A percentile compares a stretch with the other conserved stretches of the same genome.
Evolutionary conservation across 164 flowering plant species (phyloP).

Genomic region (Macadamia tetraphylla): DNA sequence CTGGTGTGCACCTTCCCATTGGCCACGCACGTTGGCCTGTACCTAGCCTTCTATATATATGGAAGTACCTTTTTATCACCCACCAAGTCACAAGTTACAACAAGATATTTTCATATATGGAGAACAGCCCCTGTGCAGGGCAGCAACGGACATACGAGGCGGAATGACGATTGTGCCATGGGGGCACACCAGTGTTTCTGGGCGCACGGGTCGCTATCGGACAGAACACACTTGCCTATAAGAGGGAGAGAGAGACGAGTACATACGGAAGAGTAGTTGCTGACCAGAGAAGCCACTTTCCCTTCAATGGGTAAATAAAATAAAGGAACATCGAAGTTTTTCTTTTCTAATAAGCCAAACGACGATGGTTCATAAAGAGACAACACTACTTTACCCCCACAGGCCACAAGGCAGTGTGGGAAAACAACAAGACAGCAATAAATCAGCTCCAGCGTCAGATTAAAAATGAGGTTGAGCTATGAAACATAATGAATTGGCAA

Average conservation of each 20-base stretch:
- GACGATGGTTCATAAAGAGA: slow-evolving; percentile 40
- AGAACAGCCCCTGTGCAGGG: no score
- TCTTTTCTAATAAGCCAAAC: slow-evolving; percentile 47
- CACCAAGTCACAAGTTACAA: no score
- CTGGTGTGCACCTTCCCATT: no score
- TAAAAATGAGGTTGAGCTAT: not conserved
- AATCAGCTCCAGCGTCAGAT: not conserved
- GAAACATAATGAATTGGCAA: not conserved
- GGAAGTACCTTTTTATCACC: no score
- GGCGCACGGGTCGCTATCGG: no score
- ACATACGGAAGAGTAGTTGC: slow-evolving; percentile 31
- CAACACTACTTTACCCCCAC: slow-evolving; percentile 41
- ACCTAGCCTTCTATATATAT: no score
- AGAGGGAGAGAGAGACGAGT: slow-evolving; percentile 1
- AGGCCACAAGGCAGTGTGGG: not conserved
- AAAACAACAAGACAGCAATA: slow-evolving; percentile 7
- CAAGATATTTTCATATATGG: no score
- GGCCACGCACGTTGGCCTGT: no score
- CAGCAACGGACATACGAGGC: no score
- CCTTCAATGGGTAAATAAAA: slow-evolving; percentile 27
- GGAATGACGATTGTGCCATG: no score
- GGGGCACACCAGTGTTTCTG: no score
- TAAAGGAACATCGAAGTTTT: slow-evolving; percentile 26
- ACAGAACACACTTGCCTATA: no score
- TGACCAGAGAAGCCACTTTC: slow-evolving; percentile 67